These are phyloP conservation scores for Aspergillus udagawae DNA, from an alignment of 2,329 filamentous ascomycete genomes.

Conservation along the genomic window DNA sequence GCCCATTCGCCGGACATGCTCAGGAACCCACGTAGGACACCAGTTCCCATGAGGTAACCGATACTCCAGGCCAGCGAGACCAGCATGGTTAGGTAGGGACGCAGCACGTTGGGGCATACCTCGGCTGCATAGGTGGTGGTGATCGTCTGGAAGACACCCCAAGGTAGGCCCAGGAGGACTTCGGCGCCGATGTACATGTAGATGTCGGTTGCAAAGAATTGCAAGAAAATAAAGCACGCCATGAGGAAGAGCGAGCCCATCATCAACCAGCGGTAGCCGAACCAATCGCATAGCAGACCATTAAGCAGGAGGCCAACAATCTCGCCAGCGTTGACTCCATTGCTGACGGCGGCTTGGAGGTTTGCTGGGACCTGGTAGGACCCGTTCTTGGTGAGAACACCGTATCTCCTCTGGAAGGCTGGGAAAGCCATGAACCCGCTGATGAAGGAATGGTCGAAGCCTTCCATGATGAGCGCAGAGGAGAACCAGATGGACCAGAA, in stretches of 20 bases:
- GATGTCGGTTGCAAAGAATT: conserved; percentile 47
- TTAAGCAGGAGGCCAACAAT: conserved; percentile 25
- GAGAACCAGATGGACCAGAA: conserved; percentile 21
- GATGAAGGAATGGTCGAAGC: conserved; percentile 26
- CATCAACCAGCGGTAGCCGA: conserved; percentile 44
- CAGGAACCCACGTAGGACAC: conserved; percentile 3
- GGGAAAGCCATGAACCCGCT: conserved; percentile 29
- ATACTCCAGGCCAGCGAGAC: conserved; percentile 35
- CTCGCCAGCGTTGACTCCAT: conserved; percentile 22
- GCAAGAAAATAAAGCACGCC: conserved; percentile 43
- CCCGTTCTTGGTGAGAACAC: conserved; percentile 9
- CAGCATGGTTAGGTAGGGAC: conserved; percentile 26
- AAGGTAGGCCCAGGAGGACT: conserved; percentile 39
- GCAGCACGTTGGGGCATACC: conserved; percentile 14
- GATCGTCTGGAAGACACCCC: conserved; percentile 3
- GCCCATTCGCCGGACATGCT: conserved; percentile 12
- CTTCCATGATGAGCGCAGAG: conserved; percentile 21
- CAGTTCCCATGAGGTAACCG: conserved; percentile 11
- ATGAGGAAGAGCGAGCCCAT: conserved; percentile 38
- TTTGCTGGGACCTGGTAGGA: conserved; percentile 22
- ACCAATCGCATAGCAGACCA: conserved; percentile 18
- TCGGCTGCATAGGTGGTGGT: conserved; percentile 17
- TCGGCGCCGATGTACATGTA: conserved; percentile 42
- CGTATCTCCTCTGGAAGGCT: conserved; percentile 20
- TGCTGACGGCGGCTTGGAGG: conserved; percentile 25